These are phyloP conservation scores for Termitomyces sp. DNA, from an alignment of 768 basidiomycete species.

Conservation along the genomic window DNA sequence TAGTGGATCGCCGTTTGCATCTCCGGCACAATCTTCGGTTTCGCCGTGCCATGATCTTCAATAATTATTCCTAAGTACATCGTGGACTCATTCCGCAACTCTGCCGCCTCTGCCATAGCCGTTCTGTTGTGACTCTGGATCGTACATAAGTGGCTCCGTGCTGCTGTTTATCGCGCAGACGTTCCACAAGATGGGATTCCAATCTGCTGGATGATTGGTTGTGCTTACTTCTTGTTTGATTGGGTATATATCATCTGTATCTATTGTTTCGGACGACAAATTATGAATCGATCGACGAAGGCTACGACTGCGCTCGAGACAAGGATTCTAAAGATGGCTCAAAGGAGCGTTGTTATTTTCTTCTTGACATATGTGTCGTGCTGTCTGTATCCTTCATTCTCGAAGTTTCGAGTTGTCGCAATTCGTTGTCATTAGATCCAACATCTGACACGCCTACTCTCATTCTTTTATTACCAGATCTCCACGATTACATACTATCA, in stretches of 20 bases:
- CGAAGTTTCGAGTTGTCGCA: background rate
- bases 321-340: constrained; percentile 5
- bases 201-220: constrained; percentile 35
- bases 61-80: no score
- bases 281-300: constrained; percentile 21
- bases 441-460: background rate
- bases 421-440: background rate
- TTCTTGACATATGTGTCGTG: background rate
- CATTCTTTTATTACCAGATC: no score
- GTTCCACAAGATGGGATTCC: constrained; percentile 40
- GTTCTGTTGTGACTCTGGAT: constrained; percentile 42
- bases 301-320: background rate
- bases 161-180: constrained; percentile 25
- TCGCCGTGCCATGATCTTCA: constrained; percentile 34
- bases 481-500: no score
- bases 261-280: constrained; percentile 24
- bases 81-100: constrained; percentile 37
- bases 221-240: constrained; percentile 31
- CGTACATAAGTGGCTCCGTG: constrained; percentile 34
- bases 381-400: background rate
- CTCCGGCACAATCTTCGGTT: constrained; percentile 36
- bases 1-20: constrained; percentile 24
- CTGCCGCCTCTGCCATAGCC: constrained; percentile 43
- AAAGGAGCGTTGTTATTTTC: background rate
- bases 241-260: constrained; percentile 36